Percentiles rank a stretch among this genome's conserved stretches.
Evolutionary conservation across 1,284 basidiomycete species (phyloP).

Genomic region (Megacollybia platyphylla): DNA sequence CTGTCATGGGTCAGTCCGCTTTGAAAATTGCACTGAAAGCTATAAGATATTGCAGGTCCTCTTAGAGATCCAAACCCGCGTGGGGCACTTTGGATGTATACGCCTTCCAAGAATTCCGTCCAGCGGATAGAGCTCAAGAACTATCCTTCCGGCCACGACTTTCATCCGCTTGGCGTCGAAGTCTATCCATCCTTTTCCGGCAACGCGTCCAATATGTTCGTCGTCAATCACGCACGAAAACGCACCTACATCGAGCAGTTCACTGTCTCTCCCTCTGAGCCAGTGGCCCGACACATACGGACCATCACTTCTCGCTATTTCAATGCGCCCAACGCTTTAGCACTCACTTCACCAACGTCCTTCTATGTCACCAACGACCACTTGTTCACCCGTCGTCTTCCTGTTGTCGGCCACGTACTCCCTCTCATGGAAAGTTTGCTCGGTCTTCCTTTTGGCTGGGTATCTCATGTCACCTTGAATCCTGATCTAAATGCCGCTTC

Average conservation of each 20-base stretch:
- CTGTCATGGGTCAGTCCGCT: constrained; percentile 32
- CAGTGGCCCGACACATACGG: constrained; percentile 35
- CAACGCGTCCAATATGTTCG: constrained; percentile 39
- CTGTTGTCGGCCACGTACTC: constrained; percentile 31
- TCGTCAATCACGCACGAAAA: constrained; percentile 50
- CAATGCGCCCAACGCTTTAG: constrained; percentile 51
- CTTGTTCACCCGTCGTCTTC: constrained; percentile 48
- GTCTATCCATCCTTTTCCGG: constrained; percentile 31
- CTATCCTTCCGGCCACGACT: constrained; percentile 34
- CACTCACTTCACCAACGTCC: constrained; percentile 43
- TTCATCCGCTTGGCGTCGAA: constrained; percentile 47
- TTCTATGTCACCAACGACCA: constrained; percentile 67
- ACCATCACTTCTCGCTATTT: constrained; percentile 44
- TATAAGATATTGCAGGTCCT: constrained; percentile 18
- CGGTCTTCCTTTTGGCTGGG: constrained; percentile 43
- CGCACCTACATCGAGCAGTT: constrained; percentile 56
- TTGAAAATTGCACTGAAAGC: no score
- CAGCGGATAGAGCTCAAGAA: constrained; percentile 19
- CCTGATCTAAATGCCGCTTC: constrained; percentile 11
- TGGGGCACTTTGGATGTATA: constrained; percentile 35
- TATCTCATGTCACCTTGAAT: constrained; percentile 38
- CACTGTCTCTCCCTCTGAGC: constrained; percentile 26
- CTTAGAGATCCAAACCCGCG: constrained; percentile 33
- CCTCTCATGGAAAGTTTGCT: constrained; percentile 44
- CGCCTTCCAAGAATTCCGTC: constrained; percentile 11